Percentiles rank a stretch among this genome's conserved stretches.
Evolutionary conservation across 768 basidiomycete genomes (phyloP).

Genomic region (Boletus insuetus): DNA sequence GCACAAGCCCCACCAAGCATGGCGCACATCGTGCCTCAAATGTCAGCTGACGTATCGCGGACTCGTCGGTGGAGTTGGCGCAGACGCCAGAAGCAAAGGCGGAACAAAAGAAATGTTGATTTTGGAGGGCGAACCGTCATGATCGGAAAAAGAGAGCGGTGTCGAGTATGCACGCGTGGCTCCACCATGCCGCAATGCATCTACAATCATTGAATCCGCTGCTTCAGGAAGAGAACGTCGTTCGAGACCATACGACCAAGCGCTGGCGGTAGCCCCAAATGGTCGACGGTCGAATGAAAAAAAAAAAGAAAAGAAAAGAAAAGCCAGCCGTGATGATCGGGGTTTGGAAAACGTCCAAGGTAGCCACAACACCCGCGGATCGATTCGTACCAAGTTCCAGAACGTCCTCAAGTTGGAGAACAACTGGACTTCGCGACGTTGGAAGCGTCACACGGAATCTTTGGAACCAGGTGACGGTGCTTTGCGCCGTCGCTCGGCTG

Average conservation of each 20-base stretch:
- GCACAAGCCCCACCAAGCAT: not conserved
- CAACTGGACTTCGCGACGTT: too few species aligned
- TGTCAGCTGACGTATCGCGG: not conserved
- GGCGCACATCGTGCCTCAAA: too few species aligned
- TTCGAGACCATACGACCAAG: not conserved
- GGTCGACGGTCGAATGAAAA: not conserved
- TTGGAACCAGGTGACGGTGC: too few species aligned
- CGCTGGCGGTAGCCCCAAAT: not conserved
- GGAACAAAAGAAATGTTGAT: not conserved
- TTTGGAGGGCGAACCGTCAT: not conserved
- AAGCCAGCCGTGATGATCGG: slow-evolving; percentile 6
- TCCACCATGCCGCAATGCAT: too few species aligned
- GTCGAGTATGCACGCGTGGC: too few species aligned
- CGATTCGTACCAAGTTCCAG: not conserved
- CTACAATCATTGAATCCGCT: too few species aligned
- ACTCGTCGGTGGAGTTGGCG: not conserved
- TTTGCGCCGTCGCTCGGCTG: too few species aligned
- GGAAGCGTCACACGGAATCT: too few species aligned
- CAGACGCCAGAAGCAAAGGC: not conserved
- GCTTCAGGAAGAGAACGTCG: not conserved
- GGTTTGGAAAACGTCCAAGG: not conserved
- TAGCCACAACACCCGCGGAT: slow-evolving; percentile 8
- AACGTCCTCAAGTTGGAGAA: too few species aligned
- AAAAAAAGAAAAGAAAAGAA: too few species aligned
- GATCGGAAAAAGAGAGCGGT: not conserved